Base-by-base conservation (phyloP, 129 eudicot genomes). In the Artemisia argyi region DNA sequence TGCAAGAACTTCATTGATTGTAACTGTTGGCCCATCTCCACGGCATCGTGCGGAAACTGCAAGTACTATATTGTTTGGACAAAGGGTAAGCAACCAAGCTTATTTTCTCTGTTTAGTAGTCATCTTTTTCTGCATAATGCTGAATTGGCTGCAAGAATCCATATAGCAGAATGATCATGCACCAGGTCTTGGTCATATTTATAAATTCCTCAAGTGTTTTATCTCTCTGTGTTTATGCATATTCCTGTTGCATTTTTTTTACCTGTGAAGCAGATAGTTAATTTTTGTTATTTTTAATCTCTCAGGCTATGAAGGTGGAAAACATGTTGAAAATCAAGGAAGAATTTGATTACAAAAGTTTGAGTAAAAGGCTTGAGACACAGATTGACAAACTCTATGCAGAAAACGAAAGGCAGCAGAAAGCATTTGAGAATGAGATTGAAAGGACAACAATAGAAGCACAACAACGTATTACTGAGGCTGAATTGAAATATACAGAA, bases 231-330 rank as follows among this genome's bases (percentile, higher is more conserved):
- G 28, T 19, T 22, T 65, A 74, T 51, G 53, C 60, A 62, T 73
- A 61, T 73, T n/a, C 30, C 61, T 61, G 50, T 57, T 13, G 30
- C 53, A 20, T 30, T 8, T 0, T 17, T 50, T 47, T 47, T 58
- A 49, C 26, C 17, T 67, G 62, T 15, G 63, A 24, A 48, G 13
- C 48, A 39, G 50, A 79, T 69, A 57, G 49, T 49, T 70, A 39
- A 17, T 49, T 61, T 68, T 71, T 24, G 48, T 65, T 5, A 50
- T 35, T 58, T 73, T 54, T 69, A 26, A 72, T 82, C 14, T 71
- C 51, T 72, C 87, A 95, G 99, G 99, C 99, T 71, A 95, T 95
- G 99, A 95, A 95, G 86, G 99, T 95, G 74, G 99, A 95, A 79
- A 95, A 90, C 78, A 95, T 95, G 99, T 76, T 95, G 87, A 91